A percentile compares a stretch with the other conserved stretches of the same genome.
These are phyloP conservation scores for Exophiala oligosperma DNA, from an alignment of 2,329 filamentous ascomycete species.

Conservation along the genomic window DNA sequence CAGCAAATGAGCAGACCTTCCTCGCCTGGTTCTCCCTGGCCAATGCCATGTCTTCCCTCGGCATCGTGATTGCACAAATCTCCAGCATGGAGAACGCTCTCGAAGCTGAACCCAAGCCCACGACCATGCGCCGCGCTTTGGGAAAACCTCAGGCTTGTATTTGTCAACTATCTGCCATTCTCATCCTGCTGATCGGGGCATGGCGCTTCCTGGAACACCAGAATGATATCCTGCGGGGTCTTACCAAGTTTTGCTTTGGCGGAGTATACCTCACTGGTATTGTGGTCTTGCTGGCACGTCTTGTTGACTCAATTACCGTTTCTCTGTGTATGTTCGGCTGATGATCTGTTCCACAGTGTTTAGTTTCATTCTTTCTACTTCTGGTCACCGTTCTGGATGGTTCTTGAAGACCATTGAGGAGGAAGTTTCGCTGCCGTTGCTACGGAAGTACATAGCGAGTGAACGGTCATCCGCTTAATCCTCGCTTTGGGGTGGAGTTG, in stretches of 20 bases:
- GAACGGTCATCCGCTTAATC: no score
- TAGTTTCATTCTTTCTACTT: neutral
- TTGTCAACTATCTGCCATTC: slow-evolving; percentile 32
- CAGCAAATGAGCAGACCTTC: slow-evolving; percentile 22
- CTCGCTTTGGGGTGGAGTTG: no score
- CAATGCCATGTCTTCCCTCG: slow-evolving; percentile 12
- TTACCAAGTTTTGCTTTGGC: neutral
- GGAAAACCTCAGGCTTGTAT: slow-evolving; percentile 33
- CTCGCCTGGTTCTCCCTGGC: slow-evolving; percentile 16
- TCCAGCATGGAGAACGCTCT: slow-evolving; percentile 8
- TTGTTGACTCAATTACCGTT: neutral
- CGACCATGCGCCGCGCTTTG: slow-evolving; percentile 5
- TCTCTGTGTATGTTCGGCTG: neutral
- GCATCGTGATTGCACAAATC: slow-evolving; percentile 18
- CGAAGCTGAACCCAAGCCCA: slow-evolving; percentile 18
- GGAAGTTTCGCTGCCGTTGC: no score
- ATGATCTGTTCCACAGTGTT: neutral
- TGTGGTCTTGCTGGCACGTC: neutral
- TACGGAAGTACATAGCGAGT: no score
- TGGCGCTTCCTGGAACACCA: neutral
- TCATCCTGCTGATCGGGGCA: neutral
- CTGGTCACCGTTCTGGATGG: neutral
- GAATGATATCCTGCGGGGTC: neutral
- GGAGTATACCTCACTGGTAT: neutral
- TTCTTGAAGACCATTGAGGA: no score